Evolutionary conservation across 1,284 basidiomycete genomes (phyloP).

Genomic region (Malassezia obtusa): DNA sequence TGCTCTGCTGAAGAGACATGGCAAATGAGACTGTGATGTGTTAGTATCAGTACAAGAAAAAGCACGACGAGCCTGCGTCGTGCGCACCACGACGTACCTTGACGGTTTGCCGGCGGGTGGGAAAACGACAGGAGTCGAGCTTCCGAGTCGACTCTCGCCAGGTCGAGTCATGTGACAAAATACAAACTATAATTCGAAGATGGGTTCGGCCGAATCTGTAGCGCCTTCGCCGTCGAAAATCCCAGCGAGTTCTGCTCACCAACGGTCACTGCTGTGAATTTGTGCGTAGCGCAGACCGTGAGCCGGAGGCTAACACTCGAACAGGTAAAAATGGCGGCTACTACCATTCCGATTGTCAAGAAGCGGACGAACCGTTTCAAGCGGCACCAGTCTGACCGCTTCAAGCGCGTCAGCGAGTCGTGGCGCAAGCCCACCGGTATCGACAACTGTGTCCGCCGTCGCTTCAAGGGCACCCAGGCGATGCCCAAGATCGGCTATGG

Average conservation of each 20-base stretch:
- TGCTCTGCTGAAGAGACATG: slow-evolving; percentile 42
- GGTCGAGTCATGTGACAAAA: slow-evolving; percentile 6
- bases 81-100: slow-evolving; percentile 8
- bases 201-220: slow-evolving; percentile 9
- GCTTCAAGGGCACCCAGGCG: slow-evolving; percentile 40
- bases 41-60: slow-evolving; percentile 8
- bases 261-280: slow-evolving; percentile 14
- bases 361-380: slow-evolving; percentile 47
- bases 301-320: neutral
- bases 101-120: slow-evolving; percentile 16
- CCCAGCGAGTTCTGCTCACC: slow-evolving; percentile 5
- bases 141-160: neutral
- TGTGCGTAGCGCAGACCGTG: neutral
- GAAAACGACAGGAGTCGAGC: slow-evolving; percentile 9
- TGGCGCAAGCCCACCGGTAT: slow-evolving; percentile 48
- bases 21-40: slow-evolving; percentile 2
- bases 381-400: slow-evolving; percentile 48
- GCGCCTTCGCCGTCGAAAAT: slow-evolving; percentile 3
- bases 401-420: slow-evolving; percentile 41
- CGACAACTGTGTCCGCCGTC: slow-evolving; percentile 43
- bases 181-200: slow-evolving; percentile 13
- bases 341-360: slow-evolving; percentile 47
- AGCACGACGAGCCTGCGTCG: neutral
- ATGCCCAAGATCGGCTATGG: slow-evolving; percentile 49
- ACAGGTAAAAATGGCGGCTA: slow-evolving; percentile 38